Base-by-base conservation (phyloP, 1,139 yeast genomes). In the Debaryomycetaceae sp. region DNA sequence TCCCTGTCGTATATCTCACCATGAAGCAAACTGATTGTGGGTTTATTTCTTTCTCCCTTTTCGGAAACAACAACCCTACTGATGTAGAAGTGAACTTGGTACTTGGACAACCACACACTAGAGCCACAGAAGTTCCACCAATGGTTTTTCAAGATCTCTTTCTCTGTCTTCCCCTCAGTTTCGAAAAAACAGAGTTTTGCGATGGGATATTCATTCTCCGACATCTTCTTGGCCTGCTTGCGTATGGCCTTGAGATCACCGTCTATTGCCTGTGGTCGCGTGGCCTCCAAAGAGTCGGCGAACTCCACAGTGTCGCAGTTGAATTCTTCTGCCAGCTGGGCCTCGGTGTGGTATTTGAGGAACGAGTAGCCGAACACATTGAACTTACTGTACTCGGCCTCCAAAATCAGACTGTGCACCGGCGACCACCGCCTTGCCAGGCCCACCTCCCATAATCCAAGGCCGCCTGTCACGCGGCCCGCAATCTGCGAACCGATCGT, bases 41-140 rank as follows among this genome's bases (percentile, higher is more conserved):
- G 55, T 6, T 42, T 40, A 36, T 44, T 53, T 38, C 55, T 45
- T 31, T 23, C 44, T 3, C 39, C 41, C 6, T 37, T 34, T 11
- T 42, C 40, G 17, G 52, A 39, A 40, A 52, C 52, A 6, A 50
- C 53, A 4, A 54, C 45, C 44, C 57, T 43, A 37, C 46, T 50
- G n/a, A 52, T 55, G 42, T 50, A 47, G 42, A 54, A 53, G 40
- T 54, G 53, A 13, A 54, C 55, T 22, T 54, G 45, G 39, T 54
- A 43, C 41, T 54, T 48, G 7, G 53, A 42, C 34, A 54, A 43
- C 57, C 58, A 54, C 34, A 53, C 55, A 31, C 55, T 46, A 20
- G 55, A 51, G 6, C 56, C 56, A 36, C 54, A 50, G 35, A 54
- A 54, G n/a, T 52, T 49, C 20, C 36, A 44, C 58, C 58, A 54